Percentiles rank a stretch among this genome's conserved stretches.
Conservation (phyloP, 177 flowering plant species). For the Tripterygium wilfordii region DNA sequence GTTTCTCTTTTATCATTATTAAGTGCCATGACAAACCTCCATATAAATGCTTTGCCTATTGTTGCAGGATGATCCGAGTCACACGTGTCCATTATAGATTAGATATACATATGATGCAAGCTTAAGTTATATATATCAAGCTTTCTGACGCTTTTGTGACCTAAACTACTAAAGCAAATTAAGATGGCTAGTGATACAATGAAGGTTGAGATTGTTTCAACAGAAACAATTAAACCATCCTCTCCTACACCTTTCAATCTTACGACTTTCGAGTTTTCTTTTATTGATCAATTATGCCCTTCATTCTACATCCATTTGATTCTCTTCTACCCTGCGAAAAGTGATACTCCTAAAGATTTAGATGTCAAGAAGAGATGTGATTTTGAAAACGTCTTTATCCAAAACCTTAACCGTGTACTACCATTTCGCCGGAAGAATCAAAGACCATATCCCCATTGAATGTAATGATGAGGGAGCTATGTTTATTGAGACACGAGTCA, state of each 20-base stretch:
- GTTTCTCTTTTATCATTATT: too few relatives aligned
- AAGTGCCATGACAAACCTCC: too few relatives aligned
- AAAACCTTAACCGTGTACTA: constrained; percentile 14
- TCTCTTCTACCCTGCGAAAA: background rate
- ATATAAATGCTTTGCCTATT: too few relatives aligned
- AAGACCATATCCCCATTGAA: constrained; percentile 11
- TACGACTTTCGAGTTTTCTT: constrained; percentile 1
- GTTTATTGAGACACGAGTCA: constrained; percentile 21
- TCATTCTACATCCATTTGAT: background rate
- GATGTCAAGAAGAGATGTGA: background rate
- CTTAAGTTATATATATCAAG: too few relatives aligned
- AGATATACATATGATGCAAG: too few relatives aligned
- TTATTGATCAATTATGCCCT: constrained; percentile 13
- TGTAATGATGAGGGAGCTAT: constrained; percentile 27
- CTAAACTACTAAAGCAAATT: too few relatives aligned
- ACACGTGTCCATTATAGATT: too few relatives aligned
- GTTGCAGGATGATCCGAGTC: too few relatives aligned
- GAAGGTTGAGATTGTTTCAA: constrained; percentile 1
- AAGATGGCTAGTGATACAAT: too few relatives aligned
- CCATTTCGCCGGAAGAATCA: constrained; percentile 31
- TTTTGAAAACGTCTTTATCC: constrained; percentile 24
- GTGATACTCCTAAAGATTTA: background rate
- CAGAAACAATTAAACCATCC: constrained; percentile 15
- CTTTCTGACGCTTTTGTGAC: too few relatives aligned
- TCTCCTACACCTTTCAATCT: constrained; percentile 11